Percentiles rank a stretch among this genome's conserved stretches.
Conservation (phyloP, 331 rosid genomes). For the Rosa hybrid region DNA sequence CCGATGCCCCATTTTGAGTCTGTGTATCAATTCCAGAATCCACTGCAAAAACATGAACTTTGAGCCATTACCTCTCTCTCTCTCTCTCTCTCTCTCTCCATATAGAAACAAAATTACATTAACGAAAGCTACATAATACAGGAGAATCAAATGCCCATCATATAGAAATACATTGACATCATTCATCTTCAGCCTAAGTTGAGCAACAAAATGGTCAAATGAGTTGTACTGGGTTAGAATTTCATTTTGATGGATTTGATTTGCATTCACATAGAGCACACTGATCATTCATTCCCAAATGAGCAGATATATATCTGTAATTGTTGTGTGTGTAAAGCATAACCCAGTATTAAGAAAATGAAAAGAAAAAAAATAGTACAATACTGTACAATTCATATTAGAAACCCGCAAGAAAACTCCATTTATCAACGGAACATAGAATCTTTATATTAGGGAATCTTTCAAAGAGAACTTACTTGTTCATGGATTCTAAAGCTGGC, state of each 20-base stretch:
- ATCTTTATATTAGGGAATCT: neutral
- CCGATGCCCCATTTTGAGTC: conserved; percentile 12
- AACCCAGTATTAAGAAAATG: neutral
- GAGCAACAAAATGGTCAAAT: neutral
- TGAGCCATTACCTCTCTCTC: neutral
- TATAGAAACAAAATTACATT: neutral
- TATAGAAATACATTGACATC: neutral
- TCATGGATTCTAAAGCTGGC: neutral
- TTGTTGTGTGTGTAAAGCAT: neutral
- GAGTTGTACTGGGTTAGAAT: neutral
- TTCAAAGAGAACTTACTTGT: neutral
- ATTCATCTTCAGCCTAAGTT: neutral
- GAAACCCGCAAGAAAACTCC: neutral
- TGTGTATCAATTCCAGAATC: conserved; percentile 25
- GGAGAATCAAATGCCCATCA: neutral
- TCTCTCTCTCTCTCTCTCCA: neutral
- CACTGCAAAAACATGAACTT: conserved; percentile 25
- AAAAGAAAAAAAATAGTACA: neutral
- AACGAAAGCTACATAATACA: neutral
- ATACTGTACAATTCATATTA: neutral
- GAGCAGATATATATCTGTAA: neutral
- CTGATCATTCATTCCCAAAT: conserved; percentile 8
- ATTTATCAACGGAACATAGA: neutral
- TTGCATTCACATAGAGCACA: conserved; percentile 7
- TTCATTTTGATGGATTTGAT: neutral